Conservation (phyloP, 225 moss, liverwort and hornwort species). For the Takakia lepidozioides region DNA sequence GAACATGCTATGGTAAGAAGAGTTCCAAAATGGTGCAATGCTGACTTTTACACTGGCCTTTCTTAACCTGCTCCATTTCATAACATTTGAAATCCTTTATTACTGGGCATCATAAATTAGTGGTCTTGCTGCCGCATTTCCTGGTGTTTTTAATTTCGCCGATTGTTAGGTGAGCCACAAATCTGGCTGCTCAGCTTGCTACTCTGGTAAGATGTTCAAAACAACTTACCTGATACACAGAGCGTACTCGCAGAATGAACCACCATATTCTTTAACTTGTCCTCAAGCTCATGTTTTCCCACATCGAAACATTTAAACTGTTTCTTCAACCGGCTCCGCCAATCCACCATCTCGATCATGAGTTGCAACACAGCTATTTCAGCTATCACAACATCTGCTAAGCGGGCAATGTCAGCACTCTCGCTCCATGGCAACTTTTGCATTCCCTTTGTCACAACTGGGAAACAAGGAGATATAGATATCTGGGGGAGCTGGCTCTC, state of each 20-base stretch:
- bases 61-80: too few relatives aligned
- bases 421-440: constrained; percentile 17
- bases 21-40: not conserved
- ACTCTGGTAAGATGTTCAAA: not conserved
- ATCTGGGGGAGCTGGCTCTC: constrained; percentile 20
- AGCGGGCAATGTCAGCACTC: constrained; percentile 9
- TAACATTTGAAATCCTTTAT: too few relatives aligned
- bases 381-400: constrained; percentile 35
- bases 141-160: too few relatives aligned
- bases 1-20: too few relatives aligned
- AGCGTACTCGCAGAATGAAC: constrained; percentile 14
- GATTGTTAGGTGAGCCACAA: too few relatives aligned
- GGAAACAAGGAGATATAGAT: constrained; percentile 18
- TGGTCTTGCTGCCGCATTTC: too few relatives aligned
- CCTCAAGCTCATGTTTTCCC: not conserved
- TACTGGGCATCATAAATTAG: too few relatives aligned
- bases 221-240: constrained; percentile 14
- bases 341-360: constrained; percentile 9
- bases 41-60: not conserved
- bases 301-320: not conserved
- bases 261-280: constrained; percentile 20
- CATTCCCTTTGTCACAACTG: constrained; percentile 19
- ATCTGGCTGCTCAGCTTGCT: not conserved
- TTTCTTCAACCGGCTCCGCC: constrained; percentile 1
- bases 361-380: constrained; percentile 38